Conservation (phyloP, 1,284 basidiomycete species). For the Salmacisia buchloeana region DNA sequence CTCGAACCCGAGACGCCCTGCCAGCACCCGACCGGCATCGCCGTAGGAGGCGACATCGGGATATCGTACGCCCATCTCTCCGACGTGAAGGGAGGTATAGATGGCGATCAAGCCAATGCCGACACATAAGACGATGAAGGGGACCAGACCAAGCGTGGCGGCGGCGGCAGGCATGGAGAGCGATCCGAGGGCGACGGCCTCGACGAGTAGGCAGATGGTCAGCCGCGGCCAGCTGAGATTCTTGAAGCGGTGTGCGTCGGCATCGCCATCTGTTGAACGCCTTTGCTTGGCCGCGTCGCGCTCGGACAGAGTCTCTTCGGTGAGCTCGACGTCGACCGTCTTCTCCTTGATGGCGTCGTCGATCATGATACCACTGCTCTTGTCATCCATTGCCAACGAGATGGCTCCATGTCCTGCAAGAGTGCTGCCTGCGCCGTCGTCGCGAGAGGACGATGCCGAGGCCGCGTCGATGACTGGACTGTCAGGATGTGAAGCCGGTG, state of each 20-base stretch:
- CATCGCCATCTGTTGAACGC: too few species aligned
- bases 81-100: constrained; percentile 34
- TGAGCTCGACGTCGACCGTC: too few species aligned
- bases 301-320: too few species aligned
- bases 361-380: too few species aligned
- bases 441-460: too few species aligned
- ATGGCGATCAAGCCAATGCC: constrained; percentile 36
- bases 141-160: constrained; percentile 40
- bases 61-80: constrained; percentile 33
- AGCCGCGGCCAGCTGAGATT: constrained; percentile 3
- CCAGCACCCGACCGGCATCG: constrained; percentile 32
- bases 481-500: too few species aligned
- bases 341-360: too few species aligned
- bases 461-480: too few species aligned
- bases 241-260: not conserved
- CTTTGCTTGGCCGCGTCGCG: too few species aligned
- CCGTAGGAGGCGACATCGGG: constrained; percentile 33
- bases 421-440: too few species aligned
- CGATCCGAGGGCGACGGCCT: constrained; percentile 40
- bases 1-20: constrained; percentile 32
- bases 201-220: constrained; percentile 28
- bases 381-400: too few species aligned
- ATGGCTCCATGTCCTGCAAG: too few species aligned
- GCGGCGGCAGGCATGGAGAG: constrained; percentile 19
- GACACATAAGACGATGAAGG: constrained; percentile 28